Conservation (phyloP, 495 filamentous ascomycete genomes). For the Aspergillus bertholletiae region DNA sequence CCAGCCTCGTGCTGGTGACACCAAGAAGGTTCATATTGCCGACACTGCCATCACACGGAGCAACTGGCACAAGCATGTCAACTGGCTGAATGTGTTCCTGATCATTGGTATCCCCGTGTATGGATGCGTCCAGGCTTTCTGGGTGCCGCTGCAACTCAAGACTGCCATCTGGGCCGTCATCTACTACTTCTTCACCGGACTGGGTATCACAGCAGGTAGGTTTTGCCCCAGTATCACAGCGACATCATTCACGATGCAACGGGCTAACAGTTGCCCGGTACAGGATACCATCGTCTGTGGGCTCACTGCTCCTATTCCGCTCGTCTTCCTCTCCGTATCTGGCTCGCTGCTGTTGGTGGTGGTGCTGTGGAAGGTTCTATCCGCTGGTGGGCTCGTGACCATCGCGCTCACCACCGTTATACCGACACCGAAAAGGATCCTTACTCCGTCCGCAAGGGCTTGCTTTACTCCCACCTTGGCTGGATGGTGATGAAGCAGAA, state of each 20-base stretch:
- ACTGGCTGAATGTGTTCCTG: conserved; percentile 88
- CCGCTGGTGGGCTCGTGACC: conserved; percentile 95
- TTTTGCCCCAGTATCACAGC: not conserved
- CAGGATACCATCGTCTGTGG: conserved; percentile 88
- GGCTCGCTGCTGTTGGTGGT: conserved; percentile 86
- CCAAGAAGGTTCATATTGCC: conserved; percentile 55
- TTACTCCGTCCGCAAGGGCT: conserved; percentile 97
- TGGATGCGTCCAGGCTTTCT: conserved; percentile 74
- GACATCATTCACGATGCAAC: conserved; percentile 6
- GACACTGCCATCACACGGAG: conserved; percentile 67
- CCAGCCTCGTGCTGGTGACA: conserved; percentile 32
- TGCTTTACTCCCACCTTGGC: conserved; percentile 93
- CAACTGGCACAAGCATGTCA: conserved; percentile 97
- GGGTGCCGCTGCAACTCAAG: conserved; percentile 71
- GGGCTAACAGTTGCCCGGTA: conserved; percentile 15
- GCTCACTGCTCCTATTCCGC: conserved; percentile 94
- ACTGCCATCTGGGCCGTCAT: conserved; percentile 77
- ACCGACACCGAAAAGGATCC: conserved; percentile 99
- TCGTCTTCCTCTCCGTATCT: conserved; percentile 81
- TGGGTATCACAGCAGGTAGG: conserved; percentile 84
- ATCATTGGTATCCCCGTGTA: conserved; percentile 81
- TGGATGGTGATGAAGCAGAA: conserved; percentile 96
- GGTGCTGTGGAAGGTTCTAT: conserved; percentile 96
- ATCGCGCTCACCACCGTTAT: conserved; percentile 97
- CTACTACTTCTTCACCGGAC: conserved; percentile 90